Conservation (phyloP, 192 early-diverging fungal species). For the Coemansia sp. region DNA sequence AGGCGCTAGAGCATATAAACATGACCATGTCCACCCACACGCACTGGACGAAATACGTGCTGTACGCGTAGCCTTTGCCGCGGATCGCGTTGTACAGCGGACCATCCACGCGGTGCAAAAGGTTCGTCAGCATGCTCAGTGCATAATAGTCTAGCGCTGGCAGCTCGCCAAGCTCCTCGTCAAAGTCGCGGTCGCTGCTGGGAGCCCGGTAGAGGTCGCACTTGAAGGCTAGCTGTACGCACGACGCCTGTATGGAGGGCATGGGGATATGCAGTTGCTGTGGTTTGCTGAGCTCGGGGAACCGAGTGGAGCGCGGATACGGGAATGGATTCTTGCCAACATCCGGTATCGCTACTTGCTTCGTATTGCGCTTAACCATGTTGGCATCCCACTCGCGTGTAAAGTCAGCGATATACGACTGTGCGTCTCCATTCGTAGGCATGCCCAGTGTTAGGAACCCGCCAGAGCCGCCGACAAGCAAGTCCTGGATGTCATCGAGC, state of each 20-base stretch:
- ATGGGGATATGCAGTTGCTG: conserved; percentile 55
- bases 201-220: conserved; percentile 40
- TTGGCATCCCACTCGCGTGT: conserved; percentile 32
- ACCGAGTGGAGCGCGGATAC: conserved; percentile 42
- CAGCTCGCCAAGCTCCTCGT: conserved; percentile 42
- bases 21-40: conserved; percentile 64
- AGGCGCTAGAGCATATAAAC: conserved; percentile 27
- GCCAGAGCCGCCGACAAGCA: conserved; percentile 10
- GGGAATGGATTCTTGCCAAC: conserved; percentile 41
- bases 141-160: conserved; percentile 59
- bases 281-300: conserved; percentile 47
- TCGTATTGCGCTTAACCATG: conserved; percentile 4
- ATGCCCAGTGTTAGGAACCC: conserved; percentile 33
- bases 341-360: neutral
- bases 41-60: conserved; percentile 60
- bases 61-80: conserved; percentile 79
- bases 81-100: conserved; percentile 78
- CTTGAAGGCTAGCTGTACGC: conserved; percentile 45
- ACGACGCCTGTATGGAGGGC: conserved; percentile 57
- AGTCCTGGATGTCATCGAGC: conserved; percentile 14
- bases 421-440: conserved; percentile 13
- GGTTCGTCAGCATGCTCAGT: conserved; percentile 66
- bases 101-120: conserved; percentile 75
- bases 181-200: conserved; percentile 21
- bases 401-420: conserved; percentile 26